Conservation (phyloP, 352 stramenopile genomes). For the Globisporangium sylvaticum region DNA sequence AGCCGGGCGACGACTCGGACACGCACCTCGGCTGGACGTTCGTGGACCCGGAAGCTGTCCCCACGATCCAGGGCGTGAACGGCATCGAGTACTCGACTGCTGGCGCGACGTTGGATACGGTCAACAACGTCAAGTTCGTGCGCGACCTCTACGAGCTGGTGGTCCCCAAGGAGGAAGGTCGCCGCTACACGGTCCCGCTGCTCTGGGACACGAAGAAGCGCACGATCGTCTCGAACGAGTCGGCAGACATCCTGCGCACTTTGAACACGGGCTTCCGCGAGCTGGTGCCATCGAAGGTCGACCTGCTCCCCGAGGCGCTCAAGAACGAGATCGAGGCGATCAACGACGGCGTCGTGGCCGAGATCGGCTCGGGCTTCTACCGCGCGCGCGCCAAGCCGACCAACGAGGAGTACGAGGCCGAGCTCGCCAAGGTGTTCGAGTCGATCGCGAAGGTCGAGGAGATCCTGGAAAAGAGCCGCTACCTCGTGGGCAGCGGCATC, state of each 20-base stretch:
- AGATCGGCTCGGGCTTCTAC: constrained; percentile 46
- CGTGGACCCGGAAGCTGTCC: constrained; percentile 9
- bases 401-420: constrained; percentile 48
- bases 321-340: constrained; percentile 47
- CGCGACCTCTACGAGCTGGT: constrained; percentile 42
- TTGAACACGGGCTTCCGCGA: constrained; percentile 45
- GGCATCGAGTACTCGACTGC: constrained; percentile 20
- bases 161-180: constrained; percentile 6
- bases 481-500: constrained; percentile 14
- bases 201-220: constrained; percentile 63
- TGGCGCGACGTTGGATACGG: constrained; percentile 19
- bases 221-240: constrained; percentile 81
- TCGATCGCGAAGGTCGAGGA: constrained; percentile 23
- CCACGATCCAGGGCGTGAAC: constrained; percentile 9
- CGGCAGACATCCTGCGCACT: constrained; percentile 64
- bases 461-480: constrained; percentile 7
- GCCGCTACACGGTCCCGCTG: constrained; percentile 49
- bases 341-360: constrained; percentile 57
- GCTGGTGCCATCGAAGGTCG: constrained; percentile 25
- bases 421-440: constrained; percentile 19
- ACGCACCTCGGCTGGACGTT: constrained; percentile 37
- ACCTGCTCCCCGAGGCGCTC: constrained; percentile 47
- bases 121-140: constrained; percentile 22
- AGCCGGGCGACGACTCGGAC: constrained; percentile 31
- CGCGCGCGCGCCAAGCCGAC: constrained; percentile 48